Base-by-base conservation (phyloP, 176 grass and related monocot species). In the Urochloa ruziziensis region DNA sequence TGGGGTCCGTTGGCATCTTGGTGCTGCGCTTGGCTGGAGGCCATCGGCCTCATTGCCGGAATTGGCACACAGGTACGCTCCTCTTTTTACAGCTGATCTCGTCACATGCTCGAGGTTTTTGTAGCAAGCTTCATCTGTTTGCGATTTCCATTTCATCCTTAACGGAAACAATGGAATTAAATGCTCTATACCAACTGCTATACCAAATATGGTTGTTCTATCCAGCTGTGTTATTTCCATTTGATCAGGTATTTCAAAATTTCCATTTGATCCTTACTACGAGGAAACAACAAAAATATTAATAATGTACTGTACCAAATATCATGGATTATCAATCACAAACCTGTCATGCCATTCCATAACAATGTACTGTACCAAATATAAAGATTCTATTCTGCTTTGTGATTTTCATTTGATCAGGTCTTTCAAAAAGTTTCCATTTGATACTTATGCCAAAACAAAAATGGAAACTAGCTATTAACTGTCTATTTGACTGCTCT, bases 11-110 rank as follows among this genome's bases (percentile, higher is more conserved):
- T 99, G 62, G 96, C 96, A 35, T 99, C 96, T 10, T 99, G 96
- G 96, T 99, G 96, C 63, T 99, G 96, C 64, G 96, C 96, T 85
- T 99, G 96, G 96, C 82, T 99, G 60, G 96, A 99, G 89, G 83
- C 96, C 62, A 99, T 99, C 30, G 93, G 93, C 54, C 96, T 99
- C 0, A 94, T 96, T 85, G 93, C 91, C 66, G 96, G 96, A 82
- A 99, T 99, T 34, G 96, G 93, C 73, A 99, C 96, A 10, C 96
- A 98, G 93, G 96, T 98, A 88, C 25, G 5, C 24, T 29, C 34
- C 17, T 78, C 27, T 49, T 30, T 36, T 34, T 19, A 33, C 57
- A 51, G 25, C 48, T 47, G 10, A 53, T 60, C 47, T 32, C 13
- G 15, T 44, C 67, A 29, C 23, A 25, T 13, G 8, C 23, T 64